Evolutionary conservation across 2,329 filamentous ascomycete genomes (phyloP).

Genomic region (Fusarium udum): DNA sequence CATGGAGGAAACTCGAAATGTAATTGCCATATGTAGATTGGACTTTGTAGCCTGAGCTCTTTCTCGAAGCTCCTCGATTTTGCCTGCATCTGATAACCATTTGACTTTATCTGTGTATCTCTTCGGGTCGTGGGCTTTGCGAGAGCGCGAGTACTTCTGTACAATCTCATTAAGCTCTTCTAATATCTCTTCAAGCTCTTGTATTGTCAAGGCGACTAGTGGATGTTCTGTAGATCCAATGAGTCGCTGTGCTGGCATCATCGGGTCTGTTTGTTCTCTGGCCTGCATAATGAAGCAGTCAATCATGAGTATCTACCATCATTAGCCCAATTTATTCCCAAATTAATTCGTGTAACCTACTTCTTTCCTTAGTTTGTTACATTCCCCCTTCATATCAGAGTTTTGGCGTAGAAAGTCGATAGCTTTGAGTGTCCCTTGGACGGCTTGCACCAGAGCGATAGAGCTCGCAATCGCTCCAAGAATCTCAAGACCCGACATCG

Average conservation of each 20-base stretch:
- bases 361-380: neutral
- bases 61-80: constrained; percentile 2
- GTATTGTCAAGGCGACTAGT: neutral
- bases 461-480: constrained; percentile 23
- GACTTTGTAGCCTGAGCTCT: constrained; percentile 9
- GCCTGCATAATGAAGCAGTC: constrained; percentile 10
- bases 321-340: neutral
- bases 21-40: neutral
- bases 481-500: constrained; percentile 24
- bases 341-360: rapidly evolving
- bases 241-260: neutral
- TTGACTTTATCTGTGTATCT: constrained; percentile 1
- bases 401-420: constrained; percentile 10
- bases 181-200: neutral
- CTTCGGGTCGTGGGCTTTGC: neutral
- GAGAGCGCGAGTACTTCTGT: neutral
- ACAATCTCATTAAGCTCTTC: neutral
- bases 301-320: constrained; percentile 1
- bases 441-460: constrained; percentile 9
- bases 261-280: neutral
- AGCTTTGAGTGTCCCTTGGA: constrained; percentile 12
- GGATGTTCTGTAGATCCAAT: neutral
- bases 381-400: neutral
- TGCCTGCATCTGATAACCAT: constrained; percentile 12
- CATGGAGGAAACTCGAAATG: neutral